A percentile compares a stretch with the other conserved stretches of the same genome.
Evolutionary conservation across 139 green algal species (phyloP).

Genomic region (Astrephomene gubernaculifera): DNA sequence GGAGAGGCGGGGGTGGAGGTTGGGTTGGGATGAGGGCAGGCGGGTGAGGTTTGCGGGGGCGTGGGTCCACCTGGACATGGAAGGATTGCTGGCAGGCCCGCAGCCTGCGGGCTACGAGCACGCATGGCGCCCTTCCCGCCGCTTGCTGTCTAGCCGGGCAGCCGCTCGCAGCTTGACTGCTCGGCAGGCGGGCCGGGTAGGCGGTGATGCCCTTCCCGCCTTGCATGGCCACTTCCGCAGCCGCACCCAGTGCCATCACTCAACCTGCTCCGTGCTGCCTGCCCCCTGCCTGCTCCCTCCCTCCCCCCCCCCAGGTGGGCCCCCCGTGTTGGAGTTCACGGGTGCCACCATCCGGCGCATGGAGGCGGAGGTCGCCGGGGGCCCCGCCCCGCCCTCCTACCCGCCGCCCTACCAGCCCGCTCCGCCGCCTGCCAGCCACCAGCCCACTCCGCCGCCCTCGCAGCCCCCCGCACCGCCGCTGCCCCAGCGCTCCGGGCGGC

Average conservation of each 20-base stretch:
- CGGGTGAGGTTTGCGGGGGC: no score
- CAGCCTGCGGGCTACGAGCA: no score
- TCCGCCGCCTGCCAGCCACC: background rate
- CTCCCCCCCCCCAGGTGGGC: conserved; percentile 26
- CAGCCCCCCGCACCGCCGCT: background rate
- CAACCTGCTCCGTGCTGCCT: background rate
- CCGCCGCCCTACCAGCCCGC: background rate
- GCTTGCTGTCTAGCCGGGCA: no score
- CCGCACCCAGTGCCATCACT: background rate
- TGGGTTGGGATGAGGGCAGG: no score
- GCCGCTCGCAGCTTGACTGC: no score
- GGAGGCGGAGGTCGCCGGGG: background rate
- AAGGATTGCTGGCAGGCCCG: no score
- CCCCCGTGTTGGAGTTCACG: conserved; percentile 54
- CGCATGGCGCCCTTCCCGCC: no score
- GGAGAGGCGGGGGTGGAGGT: no score
- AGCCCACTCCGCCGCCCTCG: background rate
- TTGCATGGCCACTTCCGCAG: no score
- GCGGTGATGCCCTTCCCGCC: no score
- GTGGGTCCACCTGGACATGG: no score
- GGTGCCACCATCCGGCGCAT: conserved; percentile 35
- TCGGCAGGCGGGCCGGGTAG: no score
- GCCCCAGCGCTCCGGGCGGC: background rate
- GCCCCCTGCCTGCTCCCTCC: background rate
- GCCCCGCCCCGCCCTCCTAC: background rate